These are phyloP conservation scores for Rickenella mellea DNA, from an alignment of 768 basidiomycete genomes.

Conservation along the genomic window DNA sequence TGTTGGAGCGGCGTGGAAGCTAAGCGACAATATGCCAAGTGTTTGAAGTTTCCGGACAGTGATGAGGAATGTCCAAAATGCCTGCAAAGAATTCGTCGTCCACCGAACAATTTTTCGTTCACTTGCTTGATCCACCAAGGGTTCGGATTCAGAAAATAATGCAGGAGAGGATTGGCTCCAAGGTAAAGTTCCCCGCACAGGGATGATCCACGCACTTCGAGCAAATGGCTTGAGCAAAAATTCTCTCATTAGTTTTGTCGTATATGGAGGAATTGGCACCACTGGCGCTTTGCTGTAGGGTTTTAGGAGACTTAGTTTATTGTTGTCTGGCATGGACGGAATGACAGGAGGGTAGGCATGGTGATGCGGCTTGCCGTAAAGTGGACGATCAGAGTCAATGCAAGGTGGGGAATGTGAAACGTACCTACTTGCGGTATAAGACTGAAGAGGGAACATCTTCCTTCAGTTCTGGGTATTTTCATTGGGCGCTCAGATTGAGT, in stretches of 20 bases:
- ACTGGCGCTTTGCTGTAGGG: constrained; percentile 26
- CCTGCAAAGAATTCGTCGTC: constrained; percentile 31
- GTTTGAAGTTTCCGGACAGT: constrained; percentile 24
- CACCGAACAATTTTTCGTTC: constrained; percentile 34
- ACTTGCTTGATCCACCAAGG: constrained; percentile 8
- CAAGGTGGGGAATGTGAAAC: too few species aligned
- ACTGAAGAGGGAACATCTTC: too few species aligned
- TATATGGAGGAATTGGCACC: constrained; percentile 25
- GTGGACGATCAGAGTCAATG: neutral
- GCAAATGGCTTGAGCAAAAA: constrained; percentile 22
- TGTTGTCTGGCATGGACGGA: constrained; percentile 5
- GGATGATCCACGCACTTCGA: constrained; percentile 48
- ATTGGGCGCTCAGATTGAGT: neutral
- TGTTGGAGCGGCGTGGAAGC: constrained; percentile 31
- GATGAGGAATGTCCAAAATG: constrained; percentile 44
- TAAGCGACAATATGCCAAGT: constrained; percentile 39
- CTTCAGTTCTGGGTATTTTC: neutral
- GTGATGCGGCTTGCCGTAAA: neutral
- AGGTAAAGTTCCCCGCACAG: constrained; percentile 42
- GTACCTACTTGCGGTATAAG: too few species aligned
- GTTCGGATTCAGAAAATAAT: constrained; percentile 16
- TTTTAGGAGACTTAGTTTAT: neutral
- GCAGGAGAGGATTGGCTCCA: constrained; percentile 38
- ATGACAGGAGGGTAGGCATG: constrained; percentile 10
- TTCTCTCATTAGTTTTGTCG: constrained; percentile 20